Evolutionary conservation across 306 rosid genomes (phyloP).

Genomic region (Argentina anserina): DNA sequence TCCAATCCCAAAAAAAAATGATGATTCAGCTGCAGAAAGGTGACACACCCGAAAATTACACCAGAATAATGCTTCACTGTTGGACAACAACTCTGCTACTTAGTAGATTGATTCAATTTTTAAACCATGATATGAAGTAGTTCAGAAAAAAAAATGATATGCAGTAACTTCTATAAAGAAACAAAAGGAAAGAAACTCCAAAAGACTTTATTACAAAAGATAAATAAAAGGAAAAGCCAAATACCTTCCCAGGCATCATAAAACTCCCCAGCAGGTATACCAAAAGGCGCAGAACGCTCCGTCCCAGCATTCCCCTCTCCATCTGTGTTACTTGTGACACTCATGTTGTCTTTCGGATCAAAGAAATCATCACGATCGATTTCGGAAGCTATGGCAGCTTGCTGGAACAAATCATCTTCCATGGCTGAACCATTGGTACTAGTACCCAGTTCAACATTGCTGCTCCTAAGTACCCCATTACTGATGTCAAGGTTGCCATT

Average conservation of each 20-base stretch:
- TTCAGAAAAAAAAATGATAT: too few species aligned
- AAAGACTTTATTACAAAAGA: not conserved
- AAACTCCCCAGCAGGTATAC: constrained; percentile 56
- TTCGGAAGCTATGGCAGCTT: constrained; percentile 28
- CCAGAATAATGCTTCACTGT: not conserved
- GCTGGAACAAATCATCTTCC: constrained; percentile 30
- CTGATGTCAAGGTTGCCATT: constrained; percentile 24
- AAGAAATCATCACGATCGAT: constrained; percentile 68
- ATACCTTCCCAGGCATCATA: constrained; percentile 96
- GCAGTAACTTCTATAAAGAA: not conserved
- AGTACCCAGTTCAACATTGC: constrained; percentile 8
- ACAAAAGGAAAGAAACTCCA: not conserved
- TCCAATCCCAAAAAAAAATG: too few species aligned
- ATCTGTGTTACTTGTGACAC: constrained; percentile 65
- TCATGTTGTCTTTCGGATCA: constrained; percentile 74
- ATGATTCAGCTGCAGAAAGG: not conserved
- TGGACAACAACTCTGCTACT: not conserved
- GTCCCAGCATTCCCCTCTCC: constrained; percentile 61
- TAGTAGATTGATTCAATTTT: not conserved
- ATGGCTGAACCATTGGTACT: constrained; percentile 22
- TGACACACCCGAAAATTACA: not conserved
- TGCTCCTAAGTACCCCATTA: constrained; percentile 27
- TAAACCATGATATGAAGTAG: not conserved
- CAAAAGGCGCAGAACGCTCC: constrained; percentile 39
- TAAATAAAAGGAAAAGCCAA: not conserved